Percentiles rank a stretch among this genome's conserved stretches.
Conservation (phyloP, 78 protist genomes). For the Blattamonas nauphoetae region DNA sequence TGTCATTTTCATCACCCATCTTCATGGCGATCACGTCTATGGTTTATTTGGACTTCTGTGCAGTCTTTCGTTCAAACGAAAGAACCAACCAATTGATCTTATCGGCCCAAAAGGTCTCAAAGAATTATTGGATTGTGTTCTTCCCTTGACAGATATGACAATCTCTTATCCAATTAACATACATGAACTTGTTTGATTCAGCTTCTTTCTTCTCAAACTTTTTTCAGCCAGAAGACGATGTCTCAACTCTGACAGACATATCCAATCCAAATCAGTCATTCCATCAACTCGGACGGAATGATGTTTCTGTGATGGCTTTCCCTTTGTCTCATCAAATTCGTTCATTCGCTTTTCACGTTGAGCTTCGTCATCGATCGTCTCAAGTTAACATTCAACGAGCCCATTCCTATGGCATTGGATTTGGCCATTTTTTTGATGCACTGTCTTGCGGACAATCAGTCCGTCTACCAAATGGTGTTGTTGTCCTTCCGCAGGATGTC, state of each 20-base stretch:
- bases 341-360: background rate
- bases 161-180: background rate
- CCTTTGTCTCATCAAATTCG: background rate
- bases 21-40: conserved; percentile 3
- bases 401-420: background rate
- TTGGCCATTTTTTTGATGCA: background rate
- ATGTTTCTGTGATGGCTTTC: background rate
- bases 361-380: background rate
- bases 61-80: background rate
- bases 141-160: background rate
- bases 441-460: background rate
- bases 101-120: conserved; percentile 4
- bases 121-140: background rate
- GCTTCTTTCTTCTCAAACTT: background rate
- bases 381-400: background rate
- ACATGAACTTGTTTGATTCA: background rate
- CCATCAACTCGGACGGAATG: background rate
- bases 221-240: too few relatives aligned
- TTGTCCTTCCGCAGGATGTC: background rate
- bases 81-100: background rate
- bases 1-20: conserved; percentile 10
- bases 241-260: background rate
- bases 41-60: conserved; percentile 13
- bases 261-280: background rate
- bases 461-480: background rate